Conservation (phyloP, 176 grass and related monocot species). For the Phoenix roebelenii region DNA sequence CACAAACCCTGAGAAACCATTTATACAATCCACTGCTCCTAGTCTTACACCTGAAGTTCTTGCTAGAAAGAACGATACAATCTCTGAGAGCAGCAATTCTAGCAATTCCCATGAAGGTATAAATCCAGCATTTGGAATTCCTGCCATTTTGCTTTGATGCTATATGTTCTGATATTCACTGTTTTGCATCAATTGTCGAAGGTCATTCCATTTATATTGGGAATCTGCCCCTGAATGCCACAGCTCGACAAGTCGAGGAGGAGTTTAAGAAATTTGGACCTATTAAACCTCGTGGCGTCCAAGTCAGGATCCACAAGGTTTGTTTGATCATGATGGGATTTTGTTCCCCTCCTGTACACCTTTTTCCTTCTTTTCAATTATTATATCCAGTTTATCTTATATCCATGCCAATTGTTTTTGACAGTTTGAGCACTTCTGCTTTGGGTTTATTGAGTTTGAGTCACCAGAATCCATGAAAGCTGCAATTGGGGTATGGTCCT, state of each 20-base stretch:
- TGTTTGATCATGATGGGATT: constrained; percentile 9
- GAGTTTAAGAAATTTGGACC: constrained; percentile 76
- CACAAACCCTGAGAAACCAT: constrained; percentile 34
- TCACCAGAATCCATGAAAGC: constrained; percentile 42
- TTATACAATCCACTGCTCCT: constrained; percentile 1
- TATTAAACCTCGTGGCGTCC: constrained; percentile 65
- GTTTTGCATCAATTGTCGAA: constrained; percentile 3
- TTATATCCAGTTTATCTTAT: neutral
- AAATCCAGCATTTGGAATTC: too few species aligned
- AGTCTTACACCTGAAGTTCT: constrained; percentile 17
- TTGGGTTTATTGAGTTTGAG: constrained; percentile 60
- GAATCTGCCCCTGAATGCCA: constrained; percentile 54
- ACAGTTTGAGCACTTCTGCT: constrained; percentile 36
- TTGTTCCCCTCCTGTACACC: neutral
- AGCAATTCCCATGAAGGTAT: constrained; percentile 21
- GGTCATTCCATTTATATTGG: constrained; percentile 61
- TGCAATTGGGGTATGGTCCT: constrained; percentile 44
- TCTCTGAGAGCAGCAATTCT: constrained; percentile 15
- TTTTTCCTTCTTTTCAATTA: too few species aligned
- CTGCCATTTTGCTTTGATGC: neutral
- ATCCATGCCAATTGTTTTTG: neutral
- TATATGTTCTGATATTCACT: neutral
- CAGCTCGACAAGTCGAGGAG: constrained; percentile 50
- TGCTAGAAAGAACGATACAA: constrained; percentile 23
- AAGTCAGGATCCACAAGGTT: constrained; percentile 81